Percentiles rank a stretch among this genome's conserved stretches.
Conservation (phyloP, 1,139 yeast species). For the Pichia sp. region DNA sequence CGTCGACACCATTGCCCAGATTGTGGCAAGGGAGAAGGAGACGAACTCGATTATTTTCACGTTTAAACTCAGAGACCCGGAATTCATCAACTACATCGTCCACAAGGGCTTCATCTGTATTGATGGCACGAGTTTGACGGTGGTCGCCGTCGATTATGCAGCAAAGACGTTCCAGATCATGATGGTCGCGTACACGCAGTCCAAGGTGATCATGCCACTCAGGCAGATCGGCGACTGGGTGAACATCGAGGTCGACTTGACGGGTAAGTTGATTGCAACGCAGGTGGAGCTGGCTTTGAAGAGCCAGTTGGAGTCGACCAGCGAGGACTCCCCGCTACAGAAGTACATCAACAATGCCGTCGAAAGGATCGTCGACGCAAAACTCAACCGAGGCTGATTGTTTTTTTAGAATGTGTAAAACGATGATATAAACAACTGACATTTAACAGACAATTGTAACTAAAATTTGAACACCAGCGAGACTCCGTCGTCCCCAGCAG, state of each 20-base stretch:
- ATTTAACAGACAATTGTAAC: too few relatives aligned
- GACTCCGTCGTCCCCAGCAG: slow-evolving; percentile 99
- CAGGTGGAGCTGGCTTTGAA: slow-evolving; percentile 62
- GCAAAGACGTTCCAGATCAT: slow-evolving; percentile 69
- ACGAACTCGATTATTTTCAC: slow-evolving; percentile 78
- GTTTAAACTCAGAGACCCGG: slow-evolving; percentile 65
- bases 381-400: slow-evolving; percentile 31
- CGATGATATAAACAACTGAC: neutral
- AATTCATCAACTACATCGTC: slow-evolving; percentile 70
- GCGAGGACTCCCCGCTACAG: slow-evolving; percentile 33
- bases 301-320: slow-evolving; percentile 47
- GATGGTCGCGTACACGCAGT: slow-evolving; percentile 90
- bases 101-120: slow-evolving; percentile 90
- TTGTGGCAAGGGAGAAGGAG: slow-evolving; percentile 53
- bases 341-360: slow-evolving; percentile 49
- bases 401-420: neutral
- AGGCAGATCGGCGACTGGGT: slow-evolving; percentile 64
- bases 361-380: slow-evolving; percentile 41
- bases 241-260: slow-evolving; percentile 89
- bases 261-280: slow-evolving; percentile 87
- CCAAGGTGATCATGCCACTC: slow-evolving; percentile 66
- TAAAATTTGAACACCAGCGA: slow-evolving; percentile 55
- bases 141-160: slow-evolving; percentile 65
- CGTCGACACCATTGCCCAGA: slow-evolving; percentile 81
- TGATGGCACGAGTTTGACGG: slow-evolving; percentile 93